Percentiles rank a stretch among this genome's conserved stretches.
These are phyloP conservation scores for Candida ficus DNA, from an alignment of 805 yeast genomes.

Conservation along the genomic window DNA sequence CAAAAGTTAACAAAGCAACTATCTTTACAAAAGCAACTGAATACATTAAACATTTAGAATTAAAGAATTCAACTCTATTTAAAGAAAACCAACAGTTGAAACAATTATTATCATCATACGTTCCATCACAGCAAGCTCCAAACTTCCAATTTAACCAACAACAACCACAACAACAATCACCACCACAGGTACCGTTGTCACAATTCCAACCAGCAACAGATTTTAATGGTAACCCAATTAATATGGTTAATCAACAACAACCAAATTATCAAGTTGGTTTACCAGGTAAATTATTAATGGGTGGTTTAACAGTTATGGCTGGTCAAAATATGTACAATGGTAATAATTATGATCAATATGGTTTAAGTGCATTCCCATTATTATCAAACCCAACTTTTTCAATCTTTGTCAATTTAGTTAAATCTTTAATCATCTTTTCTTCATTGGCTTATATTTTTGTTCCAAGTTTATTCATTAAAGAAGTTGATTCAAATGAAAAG, in stretches of 20 bases:
- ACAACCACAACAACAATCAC: conserved; percentile 8
- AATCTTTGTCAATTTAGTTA: conserved; percentile 24
- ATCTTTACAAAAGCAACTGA: conserved; percentile 75
- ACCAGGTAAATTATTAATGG: conserved; percentile 35
- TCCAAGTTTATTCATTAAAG: conserved; percentile 13
- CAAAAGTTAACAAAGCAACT: conserved; percentile 72
- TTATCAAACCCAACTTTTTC: conserved; percentile 25
- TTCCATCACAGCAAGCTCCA: conserved; percentile 3
- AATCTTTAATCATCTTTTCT: conserved; percentile 23
- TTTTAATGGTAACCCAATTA: conserved; percentile 21
- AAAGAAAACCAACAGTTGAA: conserved; percentile 49
- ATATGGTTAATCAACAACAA: conserved; percentile 21
- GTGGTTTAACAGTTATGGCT: conserved; percentile 46
- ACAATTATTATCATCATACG: conserved; percentile 11
- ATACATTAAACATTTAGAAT: conserved; percentile 68
- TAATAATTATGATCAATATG: conserved; percentile 34
- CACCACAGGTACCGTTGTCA: conserved; percentile 1
- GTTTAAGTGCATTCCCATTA: conserved; percentile 39
- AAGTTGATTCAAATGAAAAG: not conserved
- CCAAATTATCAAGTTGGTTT: conserved; percentile 22
- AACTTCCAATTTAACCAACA: conserved; percentile 15
- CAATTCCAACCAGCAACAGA: conserved; percentile 23
- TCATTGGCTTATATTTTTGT: conserved; percentile 18
- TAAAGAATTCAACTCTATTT: conserved; percentile 32
- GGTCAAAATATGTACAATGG: conserved; percentile 30